Evolutionary conservation across 2,329 filamentous ascomycete species (phyloP).

Genomic region (Trichophyton schoenleinii): DNA sequence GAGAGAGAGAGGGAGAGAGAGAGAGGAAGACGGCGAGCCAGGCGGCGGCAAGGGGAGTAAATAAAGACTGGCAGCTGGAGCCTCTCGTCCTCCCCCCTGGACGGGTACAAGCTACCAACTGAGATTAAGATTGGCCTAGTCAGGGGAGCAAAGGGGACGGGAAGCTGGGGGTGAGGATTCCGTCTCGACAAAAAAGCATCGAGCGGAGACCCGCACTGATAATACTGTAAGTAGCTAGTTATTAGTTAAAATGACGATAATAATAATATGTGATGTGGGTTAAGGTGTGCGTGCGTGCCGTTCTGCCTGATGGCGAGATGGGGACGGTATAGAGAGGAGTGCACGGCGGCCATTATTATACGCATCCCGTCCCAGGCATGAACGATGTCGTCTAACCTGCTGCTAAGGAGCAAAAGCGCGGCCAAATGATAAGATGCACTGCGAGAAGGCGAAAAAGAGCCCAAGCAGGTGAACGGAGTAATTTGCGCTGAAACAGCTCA

Average conservation of each 20-base stretch:
- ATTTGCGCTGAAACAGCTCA: constrained; percentile 6
- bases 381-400: too few species aligned
- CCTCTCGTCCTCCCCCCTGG: too few species aligned
- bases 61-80: constrained; percentile 9
- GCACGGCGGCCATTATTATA: too few species aligned
- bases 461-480: background rate
- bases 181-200: background rate
- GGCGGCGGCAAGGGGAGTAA: constrained; percentile 14
- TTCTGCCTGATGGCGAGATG: too few species aligned
- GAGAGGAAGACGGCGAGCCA: background rate
- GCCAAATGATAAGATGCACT: too few species aligned
- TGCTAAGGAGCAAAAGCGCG: too few species aligned
- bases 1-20: background rate
- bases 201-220: too few species aligned
- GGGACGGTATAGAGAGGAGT: too few species aligned
- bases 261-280: background rate
- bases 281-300: too few species aligned
- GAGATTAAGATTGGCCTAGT: constrained; percentile 9
- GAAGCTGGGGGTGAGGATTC: constrained; percentile 13
- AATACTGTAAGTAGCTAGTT: too few species aligned
- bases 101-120: constrained; percentile 2
- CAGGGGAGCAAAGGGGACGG: background rate
- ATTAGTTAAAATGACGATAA: background rate
- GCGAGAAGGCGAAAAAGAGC: too few species aligned
- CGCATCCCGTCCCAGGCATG: too few species aligned